phyloP scores from a whole-genome alignment of 164 flowering plant species.

The Platanus orientalis region DNA sequence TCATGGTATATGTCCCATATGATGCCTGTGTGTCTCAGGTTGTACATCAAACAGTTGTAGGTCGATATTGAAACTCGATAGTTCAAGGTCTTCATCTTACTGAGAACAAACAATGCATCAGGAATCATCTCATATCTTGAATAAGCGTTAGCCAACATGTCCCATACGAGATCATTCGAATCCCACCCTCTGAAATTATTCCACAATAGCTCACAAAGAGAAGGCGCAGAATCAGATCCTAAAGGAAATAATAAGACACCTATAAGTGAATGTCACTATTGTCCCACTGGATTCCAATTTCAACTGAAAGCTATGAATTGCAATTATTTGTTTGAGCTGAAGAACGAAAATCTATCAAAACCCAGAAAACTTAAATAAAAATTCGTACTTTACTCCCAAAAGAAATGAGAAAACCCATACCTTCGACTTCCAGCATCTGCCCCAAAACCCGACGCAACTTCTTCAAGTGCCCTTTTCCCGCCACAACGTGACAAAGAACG shows the following conservation, averaged over 20 bases:
- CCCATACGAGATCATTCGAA: constrained; percentile 50
- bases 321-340: background rate
- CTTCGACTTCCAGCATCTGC: constrained; percentile 46
- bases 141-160: constrained; percentile 55
- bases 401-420: constrained; percentile 20
- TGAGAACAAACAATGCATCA: constrained; percentile 59
- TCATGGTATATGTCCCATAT: constrained; percentile 32
- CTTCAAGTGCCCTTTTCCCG: constrained; percentile 28
- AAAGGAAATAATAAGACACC: constrained; percentile 18
- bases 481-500: constrained; percentile 48
- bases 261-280: background rate
- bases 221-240: constrained; percentile 66
- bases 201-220: constrained; percentile 46
- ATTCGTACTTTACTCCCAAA: background rate
- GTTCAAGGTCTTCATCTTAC: constrained; percentile 52
- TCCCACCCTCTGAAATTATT: constrained; percentile 46
- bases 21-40: constrained; percentile 43
- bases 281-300: background rate
- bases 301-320: background rate
- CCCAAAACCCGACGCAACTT: constrained; percentile 33
- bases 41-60: constrained; percentile 54
- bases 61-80: constrained; percentile 46
- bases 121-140: constrained; percentile 49
- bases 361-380: background rate
- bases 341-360: background rate